These are phyloP conservation scores for Ceratobasidium sp. DNA, from an alignment of 1,284 basidiomycete genomes.

Conservation along the genomic window DNA sequence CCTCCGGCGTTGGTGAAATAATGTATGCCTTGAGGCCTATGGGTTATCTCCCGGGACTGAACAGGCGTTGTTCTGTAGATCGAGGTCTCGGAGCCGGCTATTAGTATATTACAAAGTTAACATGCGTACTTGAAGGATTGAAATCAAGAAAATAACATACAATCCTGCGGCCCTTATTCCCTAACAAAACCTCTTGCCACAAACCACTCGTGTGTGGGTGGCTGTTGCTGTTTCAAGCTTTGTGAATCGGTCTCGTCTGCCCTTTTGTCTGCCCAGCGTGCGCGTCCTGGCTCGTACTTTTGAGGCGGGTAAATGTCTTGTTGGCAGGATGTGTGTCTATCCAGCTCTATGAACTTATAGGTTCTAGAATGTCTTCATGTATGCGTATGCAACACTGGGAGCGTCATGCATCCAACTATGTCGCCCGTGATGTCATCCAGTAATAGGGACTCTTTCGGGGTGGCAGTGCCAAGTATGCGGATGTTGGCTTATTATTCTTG, in stretches of 20 bases:
- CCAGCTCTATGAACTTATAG: neutral
- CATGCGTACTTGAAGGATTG: neutral
- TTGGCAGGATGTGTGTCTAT: neutral
- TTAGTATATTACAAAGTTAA: neutral
- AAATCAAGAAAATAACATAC: neutral
- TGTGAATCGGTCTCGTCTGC: neutral
- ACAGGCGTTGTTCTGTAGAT: neutral
- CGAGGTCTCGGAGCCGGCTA: neutral
- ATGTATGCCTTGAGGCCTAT: neutral
- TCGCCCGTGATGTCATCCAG: constrained; percentile 19
- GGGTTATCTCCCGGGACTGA: neutral
- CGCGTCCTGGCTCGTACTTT: neutral
- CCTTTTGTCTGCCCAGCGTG: neutral
- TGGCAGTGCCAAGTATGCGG: neutral
- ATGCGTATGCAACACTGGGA: neutral
- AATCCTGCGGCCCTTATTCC: neutral
- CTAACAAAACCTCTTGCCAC: constrained; percentile 23
- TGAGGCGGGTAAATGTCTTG: constrained; percentile 10
- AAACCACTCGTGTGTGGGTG: neutral
- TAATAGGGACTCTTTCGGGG: neutral
- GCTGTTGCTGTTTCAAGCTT: neutral
- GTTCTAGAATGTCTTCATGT: neutral
- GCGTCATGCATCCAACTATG: constrained; percentile 7
- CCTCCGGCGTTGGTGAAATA: neutral
- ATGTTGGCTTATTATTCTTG: no score